Evolutionary conservation across 495 filamentous ascomycete genomes (phyloP).

Genomic region (Schizothecium vesticola): DNA sequence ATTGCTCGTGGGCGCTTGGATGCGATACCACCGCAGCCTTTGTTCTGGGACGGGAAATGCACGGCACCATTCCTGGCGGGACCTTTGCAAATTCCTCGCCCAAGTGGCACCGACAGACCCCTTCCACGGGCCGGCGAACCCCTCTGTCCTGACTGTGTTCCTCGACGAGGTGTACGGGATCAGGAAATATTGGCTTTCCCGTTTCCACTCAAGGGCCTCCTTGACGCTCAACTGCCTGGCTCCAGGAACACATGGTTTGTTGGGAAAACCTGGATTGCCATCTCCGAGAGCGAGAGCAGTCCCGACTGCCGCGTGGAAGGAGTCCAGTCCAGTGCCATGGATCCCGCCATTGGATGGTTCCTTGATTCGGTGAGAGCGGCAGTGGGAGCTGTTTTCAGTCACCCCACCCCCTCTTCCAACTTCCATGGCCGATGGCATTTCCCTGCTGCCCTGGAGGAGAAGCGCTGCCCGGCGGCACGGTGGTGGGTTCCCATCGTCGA

Average conservation of each 20-base stretch:
- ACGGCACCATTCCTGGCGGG: not conserved
- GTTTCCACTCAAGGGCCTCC: not conserved
- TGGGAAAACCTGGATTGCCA: not conserved
- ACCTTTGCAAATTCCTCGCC: not conserved
- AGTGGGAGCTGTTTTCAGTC: not conserved
- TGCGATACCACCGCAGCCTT: not conserved
- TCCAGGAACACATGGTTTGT: too few relatives aligned
- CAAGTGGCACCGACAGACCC: too few relatives aligned
- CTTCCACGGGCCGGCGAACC: not conserved
- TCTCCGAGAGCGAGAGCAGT: not conserved
- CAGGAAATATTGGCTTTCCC: not conserved
- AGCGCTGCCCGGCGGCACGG: not conserved
- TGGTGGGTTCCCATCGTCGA: not conserved
- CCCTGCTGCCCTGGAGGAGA: slow-evolving; percentile 3
- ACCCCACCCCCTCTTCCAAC: slow-evolving; percentile 1
- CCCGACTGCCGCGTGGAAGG: not conserved
- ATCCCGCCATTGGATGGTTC: slow-evolving; percentile 3
- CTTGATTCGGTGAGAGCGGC: slow-evolving; percentile 1
- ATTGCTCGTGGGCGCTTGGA: not conserved
- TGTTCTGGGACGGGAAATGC: not conserved
- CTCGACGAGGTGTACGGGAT: not conserved
- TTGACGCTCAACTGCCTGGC: too few relatives aligned
- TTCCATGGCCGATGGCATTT: slow-evolving; percentile 5
- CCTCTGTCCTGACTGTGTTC: not conserved
- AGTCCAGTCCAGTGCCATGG: not conserved